Evolutionary conservation across 139 green algal species (phyloP).

Genomic region (Coelastrella sp.): DNA sequence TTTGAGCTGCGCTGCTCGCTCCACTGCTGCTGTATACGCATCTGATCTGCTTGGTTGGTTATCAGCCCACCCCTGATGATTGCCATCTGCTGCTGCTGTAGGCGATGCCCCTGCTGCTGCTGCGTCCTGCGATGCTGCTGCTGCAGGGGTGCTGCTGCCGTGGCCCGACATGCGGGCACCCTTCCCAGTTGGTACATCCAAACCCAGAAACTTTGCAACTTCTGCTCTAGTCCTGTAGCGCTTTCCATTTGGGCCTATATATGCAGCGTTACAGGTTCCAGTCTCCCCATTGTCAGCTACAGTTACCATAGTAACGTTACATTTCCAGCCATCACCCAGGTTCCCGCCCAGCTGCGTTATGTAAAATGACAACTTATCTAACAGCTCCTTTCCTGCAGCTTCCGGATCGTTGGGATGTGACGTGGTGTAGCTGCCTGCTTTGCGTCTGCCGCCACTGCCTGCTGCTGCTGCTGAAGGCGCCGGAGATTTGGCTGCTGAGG

Average conservation of each 20-base stretch:
- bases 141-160: neutral
- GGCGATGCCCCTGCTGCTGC: neutral
- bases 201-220: constrained; percentile 50
- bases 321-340: constrained; percentile 64
- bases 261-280: constrained; percentile 51
- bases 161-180: neutral
- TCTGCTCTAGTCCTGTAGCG: constrained; percentile 67
- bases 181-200: constrained; percentile 28
- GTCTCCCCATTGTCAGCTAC: constrained; percentile 8
- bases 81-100: neutral
- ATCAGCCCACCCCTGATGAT: neutral
- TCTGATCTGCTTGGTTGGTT: constrained; percentile 1
- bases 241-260: constrained; percentile 63
- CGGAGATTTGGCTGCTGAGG: neutral
- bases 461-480: neutral
- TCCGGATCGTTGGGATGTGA: constrained; percentile 17
- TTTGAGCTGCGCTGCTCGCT: constrained; percentile 12
- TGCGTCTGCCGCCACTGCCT: neutral
- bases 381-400: constrained; percentile 18
- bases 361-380: constrained; percentile 49
- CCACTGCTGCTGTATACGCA: constrained; percentile 20
- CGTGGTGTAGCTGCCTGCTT: constrained; percentile 26
- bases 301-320: constrained; percentile 66
- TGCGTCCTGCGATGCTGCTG: neutral
- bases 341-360: constrained; percentile 41